phyloP scores from a whole-genome alignment of 352 stramenopile genomes.

The Achlya hypogyna region DNA sequence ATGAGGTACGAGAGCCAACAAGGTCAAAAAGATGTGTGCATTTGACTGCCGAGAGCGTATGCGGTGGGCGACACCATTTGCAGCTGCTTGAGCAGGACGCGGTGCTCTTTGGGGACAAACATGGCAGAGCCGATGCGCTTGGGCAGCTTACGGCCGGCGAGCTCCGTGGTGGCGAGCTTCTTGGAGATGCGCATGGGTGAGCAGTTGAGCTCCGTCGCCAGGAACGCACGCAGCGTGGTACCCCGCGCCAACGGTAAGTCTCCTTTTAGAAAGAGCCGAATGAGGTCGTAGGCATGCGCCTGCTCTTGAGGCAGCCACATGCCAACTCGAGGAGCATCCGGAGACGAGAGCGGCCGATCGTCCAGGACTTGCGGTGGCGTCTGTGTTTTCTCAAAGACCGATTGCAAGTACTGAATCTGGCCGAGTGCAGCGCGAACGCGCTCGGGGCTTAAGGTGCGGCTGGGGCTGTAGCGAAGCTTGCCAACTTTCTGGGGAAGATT shows the following conservation, averaged over 20 bases:
- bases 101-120: not conserved
- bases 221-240: slow-evolving; percentile 59
- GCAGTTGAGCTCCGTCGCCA: slow-evolving; percentile 60
- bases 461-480: not conserved
- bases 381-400: not conserved
- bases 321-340: not conserved
- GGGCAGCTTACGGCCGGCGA: not conserved
- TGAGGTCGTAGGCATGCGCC: not conserved
- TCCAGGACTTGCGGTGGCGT: not conserved
- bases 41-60: not conserved
- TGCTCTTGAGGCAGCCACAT: slow-evolving; percentile 8
- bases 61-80: not conserved
- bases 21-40: not conserved
- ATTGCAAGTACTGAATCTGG: not conserved
- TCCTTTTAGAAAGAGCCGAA: not conserved
- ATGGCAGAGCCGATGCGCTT: not conserved
- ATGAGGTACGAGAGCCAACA: not conserved
- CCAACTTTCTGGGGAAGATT: not conserved
- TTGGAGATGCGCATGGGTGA: slow-evolving; percentile 75
- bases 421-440: not conserved
- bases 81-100: not conserved
- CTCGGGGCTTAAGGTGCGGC: not conserved
- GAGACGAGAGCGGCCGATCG: not conserved
- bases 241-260: slow-evolving; percentile 53
- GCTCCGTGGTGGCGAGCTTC: slow-evolving; percentile 32